Evolutionary conservation across 1,284 basidiomycete species (phyloP), one percentile per base, ranked within the genome.

Genomic region (Afroboletus lepidellus): DNA sequence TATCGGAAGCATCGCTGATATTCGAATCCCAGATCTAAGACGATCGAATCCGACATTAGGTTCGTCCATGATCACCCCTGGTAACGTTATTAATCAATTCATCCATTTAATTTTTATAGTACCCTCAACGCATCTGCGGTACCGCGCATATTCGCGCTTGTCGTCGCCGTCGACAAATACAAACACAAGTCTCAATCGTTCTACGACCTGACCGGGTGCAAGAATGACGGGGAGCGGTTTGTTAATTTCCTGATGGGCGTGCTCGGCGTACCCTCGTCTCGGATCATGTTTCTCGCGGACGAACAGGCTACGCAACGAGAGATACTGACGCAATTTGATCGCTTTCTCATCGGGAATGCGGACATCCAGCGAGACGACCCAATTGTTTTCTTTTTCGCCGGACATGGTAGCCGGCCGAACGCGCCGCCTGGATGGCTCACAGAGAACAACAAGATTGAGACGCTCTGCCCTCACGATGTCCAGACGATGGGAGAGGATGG

Each of bases 351-450:
- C 48, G 73, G 77, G 55, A 84, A 86, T 54, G 61, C 72, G 3
- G 64, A 68, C 23, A 81, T 87, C 20, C 72, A 78, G 44, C 65
- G 63, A 20, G 80, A 78, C 15, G 83, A 86, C 51, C 74, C 81
- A n/a, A 80, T 86, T 24, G 50, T 87, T 42, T 70, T 86, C 52
- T 86, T 80, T 59, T 87, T 82, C 59, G 81, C 84, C 11, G 83
- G 84, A 6, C 83, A 85, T 60, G 84, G 84, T 5, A 77, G 76
- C 55, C 72, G 63, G 37, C 57, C 77, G 8, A 60, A 65, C 9
- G 76, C 82, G 16, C 83, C 83, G 18, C 60, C 65, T 12, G 78
- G 74, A 30, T 85, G 83, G 82, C 76, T 74, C 53, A 67, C 71
- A 32, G 67, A 64, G n/a, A 51, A 59, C 23, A 67, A 69, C 18